Evolutionary conservation across 345 rosid species (phyloP).

Genomic region (Nasturtium officinale): DNA sequence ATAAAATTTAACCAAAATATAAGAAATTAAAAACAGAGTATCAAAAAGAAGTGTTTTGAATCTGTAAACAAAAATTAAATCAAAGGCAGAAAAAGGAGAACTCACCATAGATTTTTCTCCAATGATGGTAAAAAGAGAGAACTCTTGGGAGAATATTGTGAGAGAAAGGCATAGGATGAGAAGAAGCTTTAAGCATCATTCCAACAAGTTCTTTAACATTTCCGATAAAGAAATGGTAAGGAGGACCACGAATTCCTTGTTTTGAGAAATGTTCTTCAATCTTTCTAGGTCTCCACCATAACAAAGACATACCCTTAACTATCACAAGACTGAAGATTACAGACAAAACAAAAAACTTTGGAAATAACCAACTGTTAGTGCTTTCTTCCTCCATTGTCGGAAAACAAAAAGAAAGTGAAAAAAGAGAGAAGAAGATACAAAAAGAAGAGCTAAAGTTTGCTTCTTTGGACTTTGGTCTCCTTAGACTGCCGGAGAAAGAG

Average conservation of each 20-base stretch:
- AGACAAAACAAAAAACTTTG: constrained; percentile 51
- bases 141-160: constrained; percentile 98
- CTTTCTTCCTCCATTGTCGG: constrained; percentile 44
- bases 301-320: constrained; percentile 54
- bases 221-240: constrained; percentile 92
- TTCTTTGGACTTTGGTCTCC: constrained; percentile 37
- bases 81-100: not conserved
- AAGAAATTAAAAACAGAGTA: constrained; percentile 26
- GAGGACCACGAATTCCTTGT: constrained; percentile 98
- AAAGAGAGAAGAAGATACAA: constrained; percentile 20
- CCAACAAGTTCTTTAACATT: constrained; percentile 88
- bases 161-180: constrained; percentile 96
- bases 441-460: constrained; percentile 34
- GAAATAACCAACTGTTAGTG: constrained; percentile 40
- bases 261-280: constrained; percentile 88
- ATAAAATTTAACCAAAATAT: not conserved
- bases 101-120: constrained; percentile 93
- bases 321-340: constrained; percentile 43
- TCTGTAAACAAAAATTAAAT: not conserved
- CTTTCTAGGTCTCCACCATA: constrained; percentile 96
- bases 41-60: constrained; percentile 1
- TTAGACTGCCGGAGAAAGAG: constrained; percentile 49
- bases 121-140: constrained; percentile 90
- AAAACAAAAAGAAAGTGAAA: not conserved
- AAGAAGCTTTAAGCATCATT: constrained; percentile 89